Conservation (phyloP, 371 early-diverging fungal genomes). For the Lichtheimia ramosa region DNA sequence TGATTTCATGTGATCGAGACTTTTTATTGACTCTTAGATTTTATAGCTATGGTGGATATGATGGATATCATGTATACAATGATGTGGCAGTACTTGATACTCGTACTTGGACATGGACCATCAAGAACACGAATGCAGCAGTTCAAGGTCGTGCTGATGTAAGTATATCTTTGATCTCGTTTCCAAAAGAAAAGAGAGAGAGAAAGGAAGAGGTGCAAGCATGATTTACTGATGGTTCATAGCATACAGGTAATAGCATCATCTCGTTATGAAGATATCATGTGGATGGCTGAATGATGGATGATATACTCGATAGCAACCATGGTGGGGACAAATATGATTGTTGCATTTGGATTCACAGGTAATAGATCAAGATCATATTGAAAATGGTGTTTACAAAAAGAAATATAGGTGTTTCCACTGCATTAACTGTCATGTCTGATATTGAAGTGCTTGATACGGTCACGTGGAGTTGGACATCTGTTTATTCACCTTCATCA, state of each 20-base stretch:
- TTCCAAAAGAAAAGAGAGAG: no score
- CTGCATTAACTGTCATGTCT: constrained; percentile 38
- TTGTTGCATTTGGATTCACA: constrained; percentile 50
- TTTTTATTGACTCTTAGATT: no score
- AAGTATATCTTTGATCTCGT: constrained; percentile 20
- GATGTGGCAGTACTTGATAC: constrained; percentile 47
- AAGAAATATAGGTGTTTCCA: constrained; percentile 26
- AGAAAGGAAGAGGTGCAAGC: background rate
- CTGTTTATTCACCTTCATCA: constrained; percentile 28
- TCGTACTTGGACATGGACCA: constrained; percentile 45
- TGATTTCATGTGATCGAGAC: no score
- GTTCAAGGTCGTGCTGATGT: constrained; percentile 51
- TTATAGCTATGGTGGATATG: constrained; percentile 48
- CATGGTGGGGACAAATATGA: constrained; percentile 42
- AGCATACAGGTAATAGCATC: constrained; percentile 46
- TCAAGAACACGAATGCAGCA: constrained; percentile 46
- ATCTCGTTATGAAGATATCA: no score
- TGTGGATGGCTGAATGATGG: no score
- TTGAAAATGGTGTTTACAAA: no score
- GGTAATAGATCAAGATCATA: constrained; percentile 11
- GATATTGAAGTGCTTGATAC: constrained; percentile 45
- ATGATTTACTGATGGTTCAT: constrained; percentile 15
- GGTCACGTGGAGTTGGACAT: constrained; percentile 48
- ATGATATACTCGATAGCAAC: constrained; percentile 23
- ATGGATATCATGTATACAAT: constrained; percentile 48